These are phyloP conservation scores for Penicillium aurantiogriseum DNA, from an alignment of 2,329 filamentous ascomycete species.

Conservation along the genomic window DNA sequence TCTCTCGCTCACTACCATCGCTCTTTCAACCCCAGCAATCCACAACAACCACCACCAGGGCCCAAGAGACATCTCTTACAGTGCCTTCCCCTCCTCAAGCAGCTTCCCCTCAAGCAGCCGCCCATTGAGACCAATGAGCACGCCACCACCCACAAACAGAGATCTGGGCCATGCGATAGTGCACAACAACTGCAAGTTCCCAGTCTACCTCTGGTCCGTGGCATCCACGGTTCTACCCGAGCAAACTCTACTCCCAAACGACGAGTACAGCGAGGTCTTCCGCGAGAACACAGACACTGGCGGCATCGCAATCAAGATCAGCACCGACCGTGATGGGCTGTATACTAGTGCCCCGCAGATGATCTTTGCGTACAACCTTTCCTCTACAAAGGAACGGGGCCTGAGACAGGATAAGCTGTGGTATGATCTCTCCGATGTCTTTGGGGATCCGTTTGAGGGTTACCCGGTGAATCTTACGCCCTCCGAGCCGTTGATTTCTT, in stretches of 20 bases:
- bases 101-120: background rate
- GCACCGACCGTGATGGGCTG: conserved; percentile 35
- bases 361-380: conserved; percentile 44
- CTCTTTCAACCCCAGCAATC: conserved; percentile 6
- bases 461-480: conserved; percentile 24
- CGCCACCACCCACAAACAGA: conserved; percentile 9
- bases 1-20: conserved; percentile 7
- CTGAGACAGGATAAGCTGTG: conserved; percentile 29
- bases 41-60: background rate
- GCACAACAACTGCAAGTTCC: conserved; percentile 33
- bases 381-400: conserved; percentile 13
- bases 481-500: conserved; percentile 26
- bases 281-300: conserved; percentile 34
- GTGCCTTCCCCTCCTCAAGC: conserved; percentile 2
- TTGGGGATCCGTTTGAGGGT: conserved; percentile 44
- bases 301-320: conserved; percentile 46
- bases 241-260: conserved; percentile 22
- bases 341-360: conserved; percentile 37
- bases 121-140: background rate
- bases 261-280: conserved; percentile 37
- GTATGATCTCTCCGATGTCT: conserved; percentile 47
- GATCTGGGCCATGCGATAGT: conserved; percentile 34
- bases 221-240: conserved; percentile 26
- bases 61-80: background rate
- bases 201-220: conserved; percentile 42